Base-by-base conservation (phyloP, 2,329 filamentous ascomycete genomes). In the Penicillium glabrum region DNA sequence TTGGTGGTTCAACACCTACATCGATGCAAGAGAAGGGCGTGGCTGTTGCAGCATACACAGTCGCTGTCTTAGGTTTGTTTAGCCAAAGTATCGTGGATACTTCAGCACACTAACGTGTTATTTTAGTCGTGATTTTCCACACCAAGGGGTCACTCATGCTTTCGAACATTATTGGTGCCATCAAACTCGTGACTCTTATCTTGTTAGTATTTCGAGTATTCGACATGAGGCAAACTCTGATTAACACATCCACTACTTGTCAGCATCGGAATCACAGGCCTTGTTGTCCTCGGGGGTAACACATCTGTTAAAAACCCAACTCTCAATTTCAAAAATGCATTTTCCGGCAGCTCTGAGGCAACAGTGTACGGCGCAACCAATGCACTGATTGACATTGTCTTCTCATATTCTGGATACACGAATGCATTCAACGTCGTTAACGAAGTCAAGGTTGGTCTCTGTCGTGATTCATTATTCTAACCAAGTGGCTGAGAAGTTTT, bases 21-120 rank as follows among this genome's bases (percentile, higher is more conserved):
- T 73, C 77, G n/a, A 90, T 87, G 88, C 77, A 89, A 64, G 69
- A 83, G 51, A 89, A 89, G 66, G 88, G 86, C 1, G 82, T 89
- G 3, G 87, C 87, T 0, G 73, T 89, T 24, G 86, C 83, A 1
- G 82, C 80, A 0, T 89, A 89, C 63, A 86, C 83, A 0, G 65
- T 86, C 0, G 85, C 86, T 3, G 76, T 82, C 1, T 59, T 87
- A 1, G 76, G 84, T 84, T 64, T 60, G 81, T 75, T 16, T 23
- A 4, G 5, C 23, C 23, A 48, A 23, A 21, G 14, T 45, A n/a
- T n/a, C 11, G 23, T 19, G 31, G 7, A 16, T 19, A 13, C 6
- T 27, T 21, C 19, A n/a, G 27, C 6, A 8, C 11, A 26, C 5
- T 33, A 26, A 48, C 19, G n/a, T 50, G 9, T 16, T 9, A 26